Evolutionary conservation across 768 basidiomycete species (phyloP), one percentile per base, ranked within the genome.

Genomic region (Tylopilus rubrobrunneus): DNA sequence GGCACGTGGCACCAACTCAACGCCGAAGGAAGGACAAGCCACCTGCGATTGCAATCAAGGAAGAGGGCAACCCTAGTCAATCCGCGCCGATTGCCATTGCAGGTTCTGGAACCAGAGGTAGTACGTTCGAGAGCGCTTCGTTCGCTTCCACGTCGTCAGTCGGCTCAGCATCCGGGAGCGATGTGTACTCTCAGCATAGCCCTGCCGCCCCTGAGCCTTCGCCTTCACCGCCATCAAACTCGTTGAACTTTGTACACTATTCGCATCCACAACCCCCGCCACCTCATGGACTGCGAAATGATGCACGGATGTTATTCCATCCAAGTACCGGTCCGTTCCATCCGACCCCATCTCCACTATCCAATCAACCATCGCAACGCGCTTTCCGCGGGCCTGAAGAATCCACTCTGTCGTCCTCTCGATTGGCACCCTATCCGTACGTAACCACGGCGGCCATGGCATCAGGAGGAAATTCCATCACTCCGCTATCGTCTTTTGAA

Each of bases 11-110:
- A 17, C 58, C 75, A 7, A 62, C 64, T 11, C 78, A 82, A 66
- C 82, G 87, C 36, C 76, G 82, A 54, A 87, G 88, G 69, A 71
- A 71, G 53, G 86, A 88, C 49, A 86, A 86, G 60, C 57, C 67
- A 60, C 46, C 57, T 53, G 51, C 62, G 61, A 59, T 61, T 12
- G 25, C 41, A 25, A 37, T 48, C 59, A 70, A 72, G 50, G 68
- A 71, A 49, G 67, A 71, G 42, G 34, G 36, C 29, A 54, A 40
- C 49, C 39, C 54, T 15, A 50, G 67, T n/a, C 69, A 67, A 57
- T 58, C 69, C 3, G 34, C 65, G 37, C 70, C 70, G 42, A 73
- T 77, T 61, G 59, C 72, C 4, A 74, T 82, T 45, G 71, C 78
- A 46, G 78, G 79, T 62, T 70, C 78, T 28, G 67, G 74, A 53